phyloP scores from a whole-genome alignment of 768 basidiomycete genomes.

The Collybia sp. region DNA sequence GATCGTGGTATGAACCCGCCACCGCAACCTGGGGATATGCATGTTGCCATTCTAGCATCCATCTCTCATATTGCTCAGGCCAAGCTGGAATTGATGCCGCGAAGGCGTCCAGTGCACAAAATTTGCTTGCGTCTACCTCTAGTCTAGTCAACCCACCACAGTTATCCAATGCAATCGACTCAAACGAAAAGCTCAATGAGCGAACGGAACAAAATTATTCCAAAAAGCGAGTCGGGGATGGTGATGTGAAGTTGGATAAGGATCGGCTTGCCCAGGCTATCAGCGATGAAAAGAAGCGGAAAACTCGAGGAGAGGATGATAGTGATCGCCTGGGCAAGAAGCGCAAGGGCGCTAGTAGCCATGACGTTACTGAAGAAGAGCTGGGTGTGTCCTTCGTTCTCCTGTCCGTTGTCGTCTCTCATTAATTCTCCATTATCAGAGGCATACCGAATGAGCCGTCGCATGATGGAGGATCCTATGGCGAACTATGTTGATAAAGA shows the following conservation, averaged over 20 bases:
- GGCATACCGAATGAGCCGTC: slow-evolving; percentile 83
- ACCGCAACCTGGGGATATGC: slow-evolving; percentile 86
- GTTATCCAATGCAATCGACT: slow-evolving; percentile 8
- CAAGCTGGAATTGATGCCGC: slow-evolving; percentile 76
- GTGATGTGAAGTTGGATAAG: slow-evolving; percentile 72
- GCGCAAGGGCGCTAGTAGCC: slow-evolving; percentile 50
- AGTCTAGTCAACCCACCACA: slow-evolving; percentile 20
- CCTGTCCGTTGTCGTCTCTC: slow-evolving; percentile 2
- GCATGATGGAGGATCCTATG: slow-evolving; percentile 86
- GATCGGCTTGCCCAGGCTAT: slow-evolving; percentile 66
- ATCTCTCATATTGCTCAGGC: slow-evolving; percentile 91
- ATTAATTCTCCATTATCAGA: slow-evolving; percentile 40
- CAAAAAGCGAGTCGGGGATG: slow-evolving; percentile 79
- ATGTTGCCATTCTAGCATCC: slow-evolving; percentile 87
- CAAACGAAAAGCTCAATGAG: slow-evolving; percentile 22
- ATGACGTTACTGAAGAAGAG: slow-evolving; percentile 89
- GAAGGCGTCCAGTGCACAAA: slow-evolving; percentile 68
- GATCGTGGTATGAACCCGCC: slow-evolving; percentile 82
- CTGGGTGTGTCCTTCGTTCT: slow-evolving; percentile 47
- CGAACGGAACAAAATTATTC: slow-evolving; percentile 68
- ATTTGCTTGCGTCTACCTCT: slow-evolving; percentile 48
- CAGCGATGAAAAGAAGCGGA: slow-evolving; percentile 78
- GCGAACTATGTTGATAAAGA: slow-evolving; percentile 79
- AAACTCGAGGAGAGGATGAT: slow-evolving; percentile 51
- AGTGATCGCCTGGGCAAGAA: slow-evolving; percentile 59